Evolutionary conservation across 2,329 filamentous ascomycete genomes (phyloP).

Genomic region (Ceratocystis huliohia): DNA sequence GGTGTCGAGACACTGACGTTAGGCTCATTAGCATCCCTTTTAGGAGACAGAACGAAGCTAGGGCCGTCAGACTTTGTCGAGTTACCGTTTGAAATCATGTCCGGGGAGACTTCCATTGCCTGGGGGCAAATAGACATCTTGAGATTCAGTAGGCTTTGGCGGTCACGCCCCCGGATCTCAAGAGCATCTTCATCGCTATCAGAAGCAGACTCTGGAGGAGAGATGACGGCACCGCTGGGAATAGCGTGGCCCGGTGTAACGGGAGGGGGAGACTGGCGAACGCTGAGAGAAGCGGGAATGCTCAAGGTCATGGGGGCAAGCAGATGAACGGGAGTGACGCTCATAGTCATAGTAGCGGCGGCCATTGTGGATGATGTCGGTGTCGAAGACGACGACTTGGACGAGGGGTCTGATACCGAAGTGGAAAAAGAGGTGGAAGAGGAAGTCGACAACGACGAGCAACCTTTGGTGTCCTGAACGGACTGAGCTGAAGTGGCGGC

Average conservation of each 20-base stretch:
- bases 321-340: slow-evolving; percentile 14
- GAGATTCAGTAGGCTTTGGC: slow-evolving; percentile 51
- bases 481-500: slow-evolving; percentile 10
- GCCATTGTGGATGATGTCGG: slow-evolving; percentile 19
- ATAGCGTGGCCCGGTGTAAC: slow-evolving; percentile 59
- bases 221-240: slow-evolving; percentile 74
- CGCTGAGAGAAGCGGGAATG: slow-evolving; percentile 42
- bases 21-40: slow-evolving; percentile 43
- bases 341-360: slow-evolving; percentile 19
- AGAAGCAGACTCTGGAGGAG: slow-evolving; percentile 72
- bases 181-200: slow-evolving; percentile 53
- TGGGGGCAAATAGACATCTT: slow-evolving; percentile 62
- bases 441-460: slow-evolving; percentile 8
- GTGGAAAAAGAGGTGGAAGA: slow-evolving; percentile 13
- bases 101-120: slow-evolving; percentile 23
- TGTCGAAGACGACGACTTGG: slow-evolving; percentile 10
- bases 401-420: slow-evolving; percentile 12
- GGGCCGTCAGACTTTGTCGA: slow-evolving; percentile 33
- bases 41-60: slow-evolving; percentile 29
- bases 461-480: slow-evolving; percentile 16
- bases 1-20: slow-evolving; percentile 31
- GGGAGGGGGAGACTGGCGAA: slow-evolving; percentile 76
- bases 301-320: slow-evolving; percentile 19
- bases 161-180: slow-evolving; percentile 36
- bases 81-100: slow-evolving; percentile 30